Percentiles rank a stretch among this genome's conserved stretches.
These are phyloP conservation scores for Funneliformis geosporum DNA, from an alignment of 192 early-diverging fungal species.

Conservation along the genomic window DNA sequence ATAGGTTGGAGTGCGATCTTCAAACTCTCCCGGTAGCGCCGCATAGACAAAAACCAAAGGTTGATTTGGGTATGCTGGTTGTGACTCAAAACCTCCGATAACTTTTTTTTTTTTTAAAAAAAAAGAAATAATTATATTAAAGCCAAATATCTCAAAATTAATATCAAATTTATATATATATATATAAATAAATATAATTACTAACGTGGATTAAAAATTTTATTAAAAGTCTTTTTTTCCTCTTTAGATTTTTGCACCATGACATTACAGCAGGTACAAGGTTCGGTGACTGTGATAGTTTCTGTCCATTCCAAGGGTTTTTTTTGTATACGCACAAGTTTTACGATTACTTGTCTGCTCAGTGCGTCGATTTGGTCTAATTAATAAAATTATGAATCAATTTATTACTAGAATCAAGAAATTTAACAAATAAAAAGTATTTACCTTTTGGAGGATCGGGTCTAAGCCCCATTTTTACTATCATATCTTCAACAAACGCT, in stretches of 20 bases:
- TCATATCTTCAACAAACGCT: background rate
- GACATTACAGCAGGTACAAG: background rate
- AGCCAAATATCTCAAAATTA: background rate
- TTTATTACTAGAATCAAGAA: background rate
- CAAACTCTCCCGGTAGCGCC: background rate
- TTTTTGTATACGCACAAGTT: background rate
- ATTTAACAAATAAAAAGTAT: background rate
- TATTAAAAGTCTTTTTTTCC: background rate
- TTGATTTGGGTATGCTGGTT: background rate
- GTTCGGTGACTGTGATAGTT: background rate
- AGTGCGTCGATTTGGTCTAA: background rate
- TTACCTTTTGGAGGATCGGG: background rate
- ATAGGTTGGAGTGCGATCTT: background rate
- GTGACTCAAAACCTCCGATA: background rate
- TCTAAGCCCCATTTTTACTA: background rate
- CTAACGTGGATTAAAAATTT: background rate
- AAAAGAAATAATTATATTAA: background rate
- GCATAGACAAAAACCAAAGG: background rate
- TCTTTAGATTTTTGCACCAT: background rate
- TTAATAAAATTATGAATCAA: background rate
- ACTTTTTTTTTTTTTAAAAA: background rate
- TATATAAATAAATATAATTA: background rate
- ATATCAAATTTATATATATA: too few relatives aligned
- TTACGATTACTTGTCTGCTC: background rate
- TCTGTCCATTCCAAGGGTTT: background rate